Conservation (phyloP, 768 basidiomycete species). For the Mycena filopes region DNA sequence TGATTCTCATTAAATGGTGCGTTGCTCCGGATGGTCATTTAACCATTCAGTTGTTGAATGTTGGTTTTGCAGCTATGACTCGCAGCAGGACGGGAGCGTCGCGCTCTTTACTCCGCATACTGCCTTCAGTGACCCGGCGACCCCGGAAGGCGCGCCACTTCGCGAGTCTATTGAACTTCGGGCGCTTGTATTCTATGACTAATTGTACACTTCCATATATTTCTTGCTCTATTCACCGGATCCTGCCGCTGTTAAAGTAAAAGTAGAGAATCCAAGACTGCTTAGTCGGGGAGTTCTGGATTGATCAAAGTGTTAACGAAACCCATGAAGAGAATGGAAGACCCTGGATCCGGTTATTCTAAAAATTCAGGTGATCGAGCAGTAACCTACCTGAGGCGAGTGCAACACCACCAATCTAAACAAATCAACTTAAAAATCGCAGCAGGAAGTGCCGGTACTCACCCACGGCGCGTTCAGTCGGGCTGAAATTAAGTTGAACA, state of each 20-base stretch:
- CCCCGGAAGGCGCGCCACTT: conserved; percentile 22
- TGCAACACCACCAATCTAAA: conserved; percentile 17
- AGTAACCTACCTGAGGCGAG: conserved; percentile 10
- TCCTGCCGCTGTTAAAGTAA: too few relatives aligned
- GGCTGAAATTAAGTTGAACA: background rate
- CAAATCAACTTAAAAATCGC: too few relatives aligned
- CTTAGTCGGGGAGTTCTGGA: conserved; percentile 22
- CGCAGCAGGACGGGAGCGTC: conserved; percentile 26
- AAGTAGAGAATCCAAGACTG: background rate
- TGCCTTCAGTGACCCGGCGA: conserved; percentile 20
- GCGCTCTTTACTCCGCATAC: conserved; percentile 28
- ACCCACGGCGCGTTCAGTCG: conserved; percentile 15
- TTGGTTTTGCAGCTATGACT: conserved; percentile 13
- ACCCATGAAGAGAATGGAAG: conserved; percentile 16
- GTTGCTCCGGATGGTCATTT: conserved; percentile 25
- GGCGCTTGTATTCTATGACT: conserved; percentile 30
- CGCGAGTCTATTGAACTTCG: conserved; percentile 31
- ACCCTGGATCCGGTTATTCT: too few relatives aligned
- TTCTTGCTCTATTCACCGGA: too few relatives aligned
- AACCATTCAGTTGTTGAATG: too few relatives aligned
- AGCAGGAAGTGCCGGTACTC: too few relatives aligned
- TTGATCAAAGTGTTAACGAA: conserved; percentile 26
- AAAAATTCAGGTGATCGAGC: too few relatives aligned
- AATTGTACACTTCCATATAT: background rate
- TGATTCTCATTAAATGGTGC: conserved; percentile 55